A percentile compares a stretch with the other conserved stretches of the same genome.
These are phyloP conservation scores for Arachnomyces sp. DNA, from an alignment of 2,329 filamentous ascomycete species.

Conservation along the genomic window DNA sequence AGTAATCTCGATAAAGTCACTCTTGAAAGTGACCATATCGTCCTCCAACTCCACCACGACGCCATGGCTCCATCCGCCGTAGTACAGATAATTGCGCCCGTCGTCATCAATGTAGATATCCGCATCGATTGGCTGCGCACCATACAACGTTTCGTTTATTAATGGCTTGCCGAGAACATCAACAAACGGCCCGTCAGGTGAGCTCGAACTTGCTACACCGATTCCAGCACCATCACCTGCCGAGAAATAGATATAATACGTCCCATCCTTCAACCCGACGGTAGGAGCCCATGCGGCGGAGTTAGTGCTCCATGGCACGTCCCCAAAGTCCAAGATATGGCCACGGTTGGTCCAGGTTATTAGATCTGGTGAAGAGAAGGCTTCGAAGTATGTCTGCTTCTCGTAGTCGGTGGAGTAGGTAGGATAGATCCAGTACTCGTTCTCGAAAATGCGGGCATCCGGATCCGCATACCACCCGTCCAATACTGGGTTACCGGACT, in stretches of 20 bases:
- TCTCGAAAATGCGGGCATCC: slow-evolving; percentile 41
- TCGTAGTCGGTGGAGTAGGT: slow-evolving; percentile 41
- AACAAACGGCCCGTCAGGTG: slow-evolving; percentile 34
- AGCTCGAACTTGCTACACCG: slow-evolving; percentile 33
- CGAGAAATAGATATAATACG: slow-evolving; percentile 46
- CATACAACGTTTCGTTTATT: slow-evolving; percentile 36
- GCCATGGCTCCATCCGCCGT: slow-evolving; percentile 37
- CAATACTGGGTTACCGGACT: slow-evolving; percentile 39
- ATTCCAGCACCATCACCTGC: slow-evolving; percentile 44
- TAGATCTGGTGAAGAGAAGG: slow-evolving; percentile 45
- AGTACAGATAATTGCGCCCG: slow-evolving; percentile 38
- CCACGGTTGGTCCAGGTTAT: slow-evolving; percentile 44
- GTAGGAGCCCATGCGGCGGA: slow-evolving; percentile 44
- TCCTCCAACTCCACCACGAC: slow-evolving; percentile 37
- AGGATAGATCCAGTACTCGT: slow-evolving; percentile 43
- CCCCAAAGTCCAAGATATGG: slow-evolving; percentile 34
- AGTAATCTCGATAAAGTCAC: slow-evolving; percentile 41
- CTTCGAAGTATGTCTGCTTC: slow-evolving; percentile 44
- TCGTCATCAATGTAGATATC: slow-evolving; percentile 39
- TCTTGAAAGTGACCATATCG: slow-evolving; percentile 40
- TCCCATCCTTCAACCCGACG: slow-evolving; percentile 36
- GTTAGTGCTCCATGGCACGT: slow-evolving; percentile 38
- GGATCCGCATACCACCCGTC: slow-evolving; percentile 47
- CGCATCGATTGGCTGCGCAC: slow-evolving; percentile 44
- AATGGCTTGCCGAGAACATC: slow-evolving; percentile 38